Evolutionary conservation across 306 rosid species (phyloP).

Genomic region (Dalbergia cochinchinensis): DNA sequence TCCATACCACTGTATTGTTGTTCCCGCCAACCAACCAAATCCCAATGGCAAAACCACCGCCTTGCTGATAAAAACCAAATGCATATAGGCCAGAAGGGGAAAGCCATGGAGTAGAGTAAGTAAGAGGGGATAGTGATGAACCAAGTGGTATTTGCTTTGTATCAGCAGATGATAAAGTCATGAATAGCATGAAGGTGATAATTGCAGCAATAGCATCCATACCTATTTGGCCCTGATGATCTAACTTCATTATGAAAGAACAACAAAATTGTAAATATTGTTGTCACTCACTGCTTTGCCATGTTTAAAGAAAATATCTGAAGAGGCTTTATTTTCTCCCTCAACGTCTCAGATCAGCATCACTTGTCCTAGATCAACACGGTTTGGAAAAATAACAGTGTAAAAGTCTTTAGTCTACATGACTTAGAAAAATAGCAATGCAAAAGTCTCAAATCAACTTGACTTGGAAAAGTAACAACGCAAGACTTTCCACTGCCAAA

Average conservation of each 20-base stretch:
- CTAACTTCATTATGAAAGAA: not conserved
- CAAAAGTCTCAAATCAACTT: too few relatives aligned
- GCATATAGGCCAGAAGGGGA: conserved; percentile 44
- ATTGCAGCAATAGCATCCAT: conserved; percentile 25
- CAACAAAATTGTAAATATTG: not conserved
- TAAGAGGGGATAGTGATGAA: conserved; percentile 9
- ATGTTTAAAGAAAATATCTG: not conserved
- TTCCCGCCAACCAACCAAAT: conserved; percentile 29
- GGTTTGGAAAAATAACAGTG: not conserved
- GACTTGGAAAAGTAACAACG: too few relatives aligned
- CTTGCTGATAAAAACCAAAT: conserved; percentile 49
- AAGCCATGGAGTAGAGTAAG: not conserved
- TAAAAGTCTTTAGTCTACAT: not conserved
- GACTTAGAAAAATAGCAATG: too few relatives aligned
- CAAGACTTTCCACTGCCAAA: too few relatives aligned
- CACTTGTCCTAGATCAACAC: too few relatives aligned
- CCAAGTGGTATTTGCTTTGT: not conserved
- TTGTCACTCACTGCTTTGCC: not conserved
- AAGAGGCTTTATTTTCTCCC: not conserved
- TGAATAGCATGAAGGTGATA: conserved; percentile 13
- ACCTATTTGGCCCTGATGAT: conserved; percentile 8
- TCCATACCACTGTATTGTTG: conserved; percentile 45
- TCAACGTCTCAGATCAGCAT: not conserved
- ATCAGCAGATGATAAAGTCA: not conserved
- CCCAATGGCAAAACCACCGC: conserved; percentile 43